Percentiles rank a stretch among this genome's conserved stretches.
Evolutionary conservation across 768 basidiomycete species (phyloP).

Genomic region (Sarcodon aspratus): DNA sequence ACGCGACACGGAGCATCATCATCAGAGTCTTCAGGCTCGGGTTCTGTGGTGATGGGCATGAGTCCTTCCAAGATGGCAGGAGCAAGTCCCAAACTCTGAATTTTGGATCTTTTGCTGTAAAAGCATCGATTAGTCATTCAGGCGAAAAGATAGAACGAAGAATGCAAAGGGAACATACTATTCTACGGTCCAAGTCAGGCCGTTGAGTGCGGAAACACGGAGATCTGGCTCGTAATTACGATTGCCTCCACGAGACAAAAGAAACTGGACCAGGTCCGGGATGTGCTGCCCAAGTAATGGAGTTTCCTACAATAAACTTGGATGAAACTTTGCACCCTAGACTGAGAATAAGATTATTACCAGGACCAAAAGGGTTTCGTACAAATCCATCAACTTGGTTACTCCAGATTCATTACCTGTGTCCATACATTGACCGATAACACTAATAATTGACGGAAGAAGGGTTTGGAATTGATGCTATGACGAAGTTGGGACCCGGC

Average conservation of each 20-base stretch:
- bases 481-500: neutral
- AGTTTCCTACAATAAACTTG: conserved; percentile 52
- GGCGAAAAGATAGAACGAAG: neutral
- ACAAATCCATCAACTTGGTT: conserved; percentile 86
- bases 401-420: conserved; percentile 70
- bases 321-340: neutral
- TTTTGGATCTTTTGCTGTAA: conserved; percentile 87
- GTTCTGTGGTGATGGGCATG: conserved; percentile 90
- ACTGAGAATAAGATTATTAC: conserved; percentile 27
- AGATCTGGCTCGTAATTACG: conserved; percentile 63
- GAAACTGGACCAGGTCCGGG: conserved; percentile 78
- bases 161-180: conserved; percentile 43
- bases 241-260: conserved; percentile 77
- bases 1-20: conserved; percentile 90
- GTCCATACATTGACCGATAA: conserved; percentile 78
- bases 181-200: conserved; percentile 93
- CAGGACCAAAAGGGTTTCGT: conserved; percentile 91
- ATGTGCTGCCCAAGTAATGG: conserved; percentile 89
- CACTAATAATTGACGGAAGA: conserved; percentile 80
- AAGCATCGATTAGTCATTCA: conserved; percentile 3
- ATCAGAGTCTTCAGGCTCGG: conserved; percentile 87
- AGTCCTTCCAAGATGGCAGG: conserved; percentile 80
- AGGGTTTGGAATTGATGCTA: conserved; percentile 83
- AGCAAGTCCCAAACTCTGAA: conserved; percentile 79
- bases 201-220: conserved; percentile 84